Percentiles rank a stretch among this genome's conserved stretches.
These are phyloP conservation scores for Boletales sp. DNA, from an alignment of 768 basidiomycete species.

Conservation along the genomic window DNA sequence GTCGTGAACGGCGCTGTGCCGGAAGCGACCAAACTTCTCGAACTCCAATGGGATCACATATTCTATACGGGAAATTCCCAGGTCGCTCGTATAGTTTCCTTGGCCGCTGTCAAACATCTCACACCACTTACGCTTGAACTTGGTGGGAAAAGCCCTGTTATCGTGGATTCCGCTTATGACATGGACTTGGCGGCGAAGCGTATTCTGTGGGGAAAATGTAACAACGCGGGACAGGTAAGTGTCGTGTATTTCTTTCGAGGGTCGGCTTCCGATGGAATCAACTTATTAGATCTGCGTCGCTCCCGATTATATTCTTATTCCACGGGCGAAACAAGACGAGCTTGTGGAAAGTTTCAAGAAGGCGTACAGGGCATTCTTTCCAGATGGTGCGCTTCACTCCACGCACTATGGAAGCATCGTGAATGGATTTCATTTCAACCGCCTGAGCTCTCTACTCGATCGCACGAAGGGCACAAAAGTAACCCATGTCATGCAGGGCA, in stretches of 20 bases:
- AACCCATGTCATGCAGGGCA: constrained; percentile 41
- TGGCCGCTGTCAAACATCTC: constrained; percentile 28
- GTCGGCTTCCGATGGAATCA: neutral
- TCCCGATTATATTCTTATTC: constrained; percentile 46
- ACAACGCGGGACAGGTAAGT: constrained; percentile 61
- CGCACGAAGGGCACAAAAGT: constrained; percentile 56
- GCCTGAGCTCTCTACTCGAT: constrained; percentile 49
- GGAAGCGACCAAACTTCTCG: constrained; percentile 35
- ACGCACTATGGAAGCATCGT: constrained; percentile 49
- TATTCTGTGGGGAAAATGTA: constrained; percentile 62
- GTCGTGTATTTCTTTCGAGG: neutral
- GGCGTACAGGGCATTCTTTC: constrained; percentile 48
- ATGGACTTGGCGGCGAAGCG: constrained; percentile 57
- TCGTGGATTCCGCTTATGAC: constrained; percentile 41
- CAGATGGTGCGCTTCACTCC: constrained; percentile 46
- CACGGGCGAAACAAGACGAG: constrained; percentile 39
- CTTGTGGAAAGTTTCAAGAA: constrained; percentile 45
- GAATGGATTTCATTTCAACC: constrained; percentile 48
- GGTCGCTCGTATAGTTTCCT: constrained; percentile 22
- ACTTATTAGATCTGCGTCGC: constrained; percentile 35
- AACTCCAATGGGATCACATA: constrained; percentile 32
- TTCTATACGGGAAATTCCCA: constrained; percentile 37
- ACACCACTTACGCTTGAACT: constrained; percentile 34
- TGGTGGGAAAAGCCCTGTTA: constrained; percentile 43
- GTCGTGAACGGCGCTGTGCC: constrained; percentile 48